Evolutionary conservation across 2,329 filamentous ascomycete species (phyloP).

Genomic region (Pseudocercospora ulei): DNA sequence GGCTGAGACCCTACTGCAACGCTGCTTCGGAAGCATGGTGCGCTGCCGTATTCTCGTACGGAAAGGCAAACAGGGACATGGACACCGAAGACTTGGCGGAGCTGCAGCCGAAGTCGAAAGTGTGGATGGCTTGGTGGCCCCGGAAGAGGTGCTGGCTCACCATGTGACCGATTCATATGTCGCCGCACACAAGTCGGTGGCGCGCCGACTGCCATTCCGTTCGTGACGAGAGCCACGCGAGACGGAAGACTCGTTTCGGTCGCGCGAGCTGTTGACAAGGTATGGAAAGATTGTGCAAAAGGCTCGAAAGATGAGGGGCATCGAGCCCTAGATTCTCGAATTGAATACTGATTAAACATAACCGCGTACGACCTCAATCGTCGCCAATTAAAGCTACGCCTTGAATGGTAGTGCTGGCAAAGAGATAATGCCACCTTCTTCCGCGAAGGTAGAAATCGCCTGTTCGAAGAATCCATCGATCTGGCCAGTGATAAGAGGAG

Average conservation of each 20-base stretch:
- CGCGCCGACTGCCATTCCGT: slow-evolving; percentile 16
- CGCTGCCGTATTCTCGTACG: slow-evolving; percentile 14
- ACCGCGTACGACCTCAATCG: not conserved
- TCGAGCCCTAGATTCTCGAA: not conserved
- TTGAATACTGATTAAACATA: not conserved
- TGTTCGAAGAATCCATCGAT: slow-evolving; percentile 14
- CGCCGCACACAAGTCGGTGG: slow-evolving; percentile 16
- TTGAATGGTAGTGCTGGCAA: slow-evolving; percentile 15
- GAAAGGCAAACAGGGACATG: slow-evolving; percentile 13
- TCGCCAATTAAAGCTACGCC: not conserved
- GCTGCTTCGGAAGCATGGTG: slow-evolving; percentile 40
- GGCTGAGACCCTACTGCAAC: slow-evolving; percentile 40
- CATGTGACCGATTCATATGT: slow-evolving; percentile 7
- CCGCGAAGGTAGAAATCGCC: slow-evolving; percentile 14
- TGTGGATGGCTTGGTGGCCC: slow-evolving; percentile 1
- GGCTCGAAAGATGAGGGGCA: not conserved
- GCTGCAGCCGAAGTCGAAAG: not conserved
- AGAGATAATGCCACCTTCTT: slow-evolving; percentile 11
- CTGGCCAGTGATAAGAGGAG: slow-evolving; percentile 14
- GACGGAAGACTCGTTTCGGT: slow-evolving; percentile 18
- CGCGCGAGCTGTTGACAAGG: slow-evolving; percentile 13
- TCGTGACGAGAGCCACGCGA: slow-evolving; percentile 15
- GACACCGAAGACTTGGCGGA: slow-evolving; percentile 15
- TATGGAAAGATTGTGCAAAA: slow-evolving; percentile 1
- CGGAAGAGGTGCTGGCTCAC: too few relatives aligned